Evolutionary conservation across 257 asterid genomes (phyloP), one percentile per base, ranked within the genome.

Genomic region (Gynochthodes officinalis): DNA sequence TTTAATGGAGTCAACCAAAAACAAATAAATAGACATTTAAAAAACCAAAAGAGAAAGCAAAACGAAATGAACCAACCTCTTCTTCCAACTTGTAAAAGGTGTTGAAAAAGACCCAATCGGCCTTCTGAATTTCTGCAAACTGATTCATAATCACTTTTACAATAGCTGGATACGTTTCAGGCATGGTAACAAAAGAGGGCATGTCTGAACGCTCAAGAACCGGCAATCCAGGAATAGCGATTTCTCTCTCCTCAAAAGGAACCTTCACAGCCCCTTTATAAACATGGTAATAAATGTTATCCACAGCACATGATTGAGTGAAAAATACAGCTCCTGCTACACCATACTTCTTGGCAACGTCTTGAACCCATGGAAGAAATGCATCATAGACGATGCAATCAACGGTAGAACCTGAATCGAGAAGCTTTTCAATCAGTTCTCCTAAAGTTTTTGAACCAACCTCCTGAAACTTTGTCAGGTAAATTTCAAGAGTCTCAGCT

Each of bases 91-190:
- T 64, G 30, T 76, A 49, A 25, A 84, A 81, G 19, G 81, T 84
- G 70, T 84, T 84, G 64, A 79, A 53, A 43, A 84, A 66, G 14
- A 84, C 66, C 78, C 78, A 84, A 72, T 82, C 84, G 11, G 79
- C 86, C 52, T 69, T 44, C 0, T 66, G 81, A 35, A 79, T 55
- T 49, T 79, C 75, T 39, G 62, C 25, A 27, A 82, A 77, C 61
- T 80, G 86, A 64, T 75, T 66, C 16, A 7, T 10, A 4, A 63
- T 13, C 68, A 63, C 21, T 63, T 37, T 49, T 0, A 14, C 3
- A 25, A 4, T 44, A 7, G 68, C 32, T 25, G 68, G 68, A 63
- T 63, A 63, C 10, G 30, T 5, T n/a, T 63, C 68, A 9, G 68
- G 50, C 68, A 25, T 13, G 32, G 68, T 18, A 63, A 63, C 68